Conservation (phyloP, 805 yeast genomes). For the Wickerhamiella kurtzmanii region DNA sequence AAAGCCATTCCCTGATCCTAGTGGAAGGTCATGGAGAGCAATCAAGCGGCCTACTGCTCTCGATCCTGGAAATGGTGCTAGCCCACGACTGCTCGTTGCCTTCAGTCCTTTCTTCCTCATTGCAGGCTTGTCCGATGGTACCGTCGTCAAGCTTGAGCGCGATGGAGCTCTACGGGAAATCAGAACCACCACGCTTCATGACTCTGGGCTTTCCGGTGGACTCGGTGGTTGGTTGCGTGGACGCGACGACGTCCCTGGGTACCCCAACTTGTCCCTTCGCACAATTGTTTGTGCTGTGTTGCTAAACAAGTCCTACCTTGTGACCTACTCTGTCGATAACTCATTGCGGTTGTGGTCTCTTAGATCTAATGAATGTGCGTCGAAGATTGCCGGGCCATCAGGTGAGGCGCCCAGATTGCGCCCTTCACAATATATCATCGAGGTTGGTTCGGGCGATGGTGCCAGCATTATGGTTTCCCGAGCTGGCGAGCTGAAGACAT, state of each 20-base stretch:
- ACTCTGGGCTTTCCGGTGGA: conserved; percentile 12
- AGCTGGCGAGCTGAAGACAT: conserved; percentile 5
- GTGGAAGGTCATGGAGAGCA: conserved; percentile 41
- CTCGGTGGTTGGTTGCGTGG: conserved; percentile 21
- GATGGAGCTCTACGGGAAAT: conserved; percentile 22
- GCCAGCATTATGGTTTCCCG: conserved; percentile 5
- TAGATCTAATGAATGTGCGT: conserved; percentile 22
- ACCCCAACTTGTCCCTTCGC: conserved; percentile 30
- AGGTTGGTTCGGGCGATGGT: too few relatives aligned
- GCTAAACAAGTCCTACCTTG: conserved; percentile 21
- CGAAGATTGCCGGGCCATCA: conserved; percentile 1
- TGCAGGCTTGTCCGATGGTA: conserved; percentile 64
- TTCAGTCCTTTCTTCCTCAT: conserved; percentile 35
- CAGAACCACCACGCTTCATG: conserved; percentile 28
- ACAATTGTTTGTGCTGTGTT: conserved; percentile 27
- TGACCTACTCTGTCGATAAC: conserved; percentile 44
- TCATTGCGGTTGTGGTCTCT: conserved; percentile 50
- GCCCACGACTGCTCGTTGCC: conserved; percentile 41
- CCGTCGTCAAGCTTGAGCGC: conserved; percentile 33
- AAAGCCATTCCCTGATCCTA: conserved; percentile 11
- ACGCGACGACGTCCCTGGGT: conserved; percentile 31
- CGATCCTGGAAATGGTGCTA: conserved; percentile 42
- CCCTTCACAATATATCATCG: conserved; percentile 11
- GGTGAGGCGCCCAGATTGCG: conserved; percentile 4
- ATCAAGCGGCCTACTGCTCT: conserved; percentile 46